Evolutionary conservation across 2,329 filamentous ascomycete genomes (phyloP).

Genomic region (Fusarium citri): DNA sequence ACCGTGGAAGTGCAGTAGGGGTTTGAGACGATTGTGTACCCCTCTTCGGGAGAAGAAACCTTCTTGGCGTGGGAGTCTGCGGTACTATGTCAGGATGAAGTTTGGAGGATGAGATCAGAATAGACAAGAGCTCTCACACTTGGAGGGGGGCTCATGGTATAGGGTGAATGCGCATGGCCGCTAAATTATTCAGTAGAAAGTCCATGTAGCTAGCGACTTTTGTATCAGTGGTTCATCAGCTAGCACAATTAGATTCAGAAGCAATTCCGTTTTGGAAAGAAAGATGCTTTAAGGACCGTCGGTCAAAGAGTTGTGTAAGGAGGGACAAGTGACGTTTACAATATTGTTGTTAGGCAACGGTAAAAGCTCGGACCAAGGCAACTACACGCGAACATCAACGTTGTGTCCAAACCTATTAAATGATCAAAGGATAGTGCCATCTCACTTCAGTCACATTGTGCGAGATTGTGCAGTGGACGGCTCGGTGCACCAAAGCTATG

Average conservation of each 20-base stretch:
- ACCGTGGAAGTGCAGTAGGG: conserved; percentile 48
- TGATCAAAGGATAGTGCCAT: background rate
- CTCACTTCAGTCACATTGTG: background rate
- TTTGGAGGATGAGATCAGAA: background rate
- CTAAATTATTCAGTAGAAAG: conserved; percentile 1
- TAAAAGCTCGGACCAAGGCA: conserved; percentile 29
- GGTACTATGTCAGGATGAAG: background rate
- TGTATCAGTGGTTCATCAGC: background rate
- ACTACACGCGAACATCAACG: background rate
- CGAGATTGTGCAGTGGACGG: background rate
- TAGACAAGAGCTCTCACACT: conserved; percentile 37
- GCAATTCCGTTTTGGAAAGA: background rate
- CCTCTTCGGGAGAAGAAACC: conserved; percentile 54
- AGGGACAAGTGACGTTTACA: conserved; percentile 20
- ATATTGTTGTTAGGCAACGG: conserved; percentile 15
- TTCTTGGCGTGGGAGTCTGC: conserved; percentile 55
- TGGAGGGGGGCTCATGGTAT: conserved; percentile 46
- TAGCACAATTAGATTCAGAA: background rate
- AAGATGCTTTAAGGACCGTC: background rate
- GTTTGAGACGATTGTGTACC: conserved; percentile 50
- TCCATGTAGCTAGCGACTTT: conserved; percentile 3
- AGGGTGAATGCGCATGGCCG: conserved; percentile 32
- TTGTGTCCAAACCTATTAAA: background rate
- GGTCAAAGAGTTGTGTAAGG: background rate
- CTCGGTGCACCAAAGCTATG: background rate